phyloP scores from a whole-genome alignment of 495 filamentous ascomycete species.

The Parmelia sp. region DNA sequence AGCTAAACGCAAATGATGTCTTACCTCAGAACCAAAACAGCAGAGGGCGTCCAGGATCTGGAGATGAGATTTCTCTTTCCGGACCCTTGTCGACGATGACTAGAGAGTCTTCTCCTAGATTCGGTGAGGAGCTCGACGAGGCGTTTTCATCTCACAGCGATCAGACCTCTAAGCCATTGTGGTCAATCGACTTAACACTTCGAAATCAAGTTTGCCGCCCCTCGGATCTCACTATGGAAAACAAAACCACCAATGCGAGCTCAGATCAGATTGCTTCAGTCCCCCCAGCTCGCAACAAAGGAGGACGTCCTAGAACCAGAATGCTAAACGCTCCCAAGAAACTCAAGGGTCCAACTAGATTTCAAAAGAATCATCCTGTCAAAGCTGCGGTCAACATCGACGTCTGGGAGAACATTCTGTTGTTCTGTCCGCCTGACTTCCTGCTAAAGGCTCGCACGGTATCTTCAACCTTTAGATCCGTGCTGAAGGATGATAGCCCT shows the following conservation, averaged over 20 bases:
- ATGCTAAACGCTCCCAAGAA: constrained; percentile 3
- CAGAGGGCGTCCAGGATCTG: neutral
- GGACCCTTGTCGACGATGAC: neutral
- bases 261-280: neutral
- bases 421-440: constrained; percentile 13
- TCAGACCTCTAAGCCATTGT: neutral
- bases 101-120: neutral
- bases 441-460: constrained; percentile 17
- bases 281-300: neutral
- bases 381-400: constrained; percentile 7
- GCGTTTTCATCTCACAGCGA: neutral
- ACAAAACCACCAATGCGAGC: neutral
- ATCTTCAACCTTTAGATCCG: constrained; percentile 8
- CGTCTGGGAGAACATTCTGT: constrained; percentile 23
- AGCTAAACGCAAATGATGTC: neutral
- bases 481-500: neutral
- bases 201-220: neutral
- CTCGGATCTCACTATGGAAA: neutral
- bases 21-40: neutral
- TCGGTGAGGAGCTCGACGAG: neutral
- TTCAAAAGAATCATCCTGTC: constrained; percentile 24
- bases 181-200: neutral
- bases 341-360: constrained; percentile 18
- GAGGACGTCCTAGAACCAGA: constrained; percentile 14
- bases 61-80: neutral